Conservation (phyloP, 208 protist genomes). For the Tritrichomonas musculus region DNA sequence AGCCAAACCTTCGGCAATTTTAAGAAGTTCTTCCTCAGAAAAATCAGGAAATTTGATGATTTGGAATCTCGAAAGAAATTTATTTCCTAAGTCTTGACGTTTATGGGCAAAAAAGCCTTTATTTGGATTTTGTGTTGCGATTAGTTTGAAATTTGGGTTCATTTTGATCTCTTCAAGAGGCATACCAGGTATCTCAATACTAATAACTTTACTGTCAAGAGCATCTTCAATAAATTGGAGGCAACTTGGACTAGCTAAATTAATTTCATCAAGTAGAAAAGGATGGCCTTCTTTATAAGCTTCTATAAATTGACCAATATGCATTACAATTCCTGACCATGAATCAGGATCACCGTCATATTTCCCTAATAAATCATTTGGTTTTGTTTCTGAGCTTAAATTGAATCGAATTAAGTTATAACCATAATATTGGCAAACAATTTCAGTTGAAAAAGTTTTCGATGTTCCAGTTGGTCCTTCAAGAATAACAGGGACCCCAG, state of each 20-base stretch:
- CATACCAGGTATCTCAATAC: not conserved
- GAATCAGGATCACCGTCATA: not conserved
- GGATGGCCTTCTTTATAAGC: not conserved
- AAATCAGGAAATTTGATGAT: not conserved
- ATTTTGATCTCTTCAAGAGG: not conserved
- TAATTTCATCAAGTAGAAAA: constrained; percentile 31
- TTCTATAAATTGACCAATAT: not conserved
- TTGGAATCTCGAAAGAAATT: not conserved
- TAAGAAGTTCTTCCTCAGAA: not conserved
- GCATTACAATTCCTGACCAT: not conserved
- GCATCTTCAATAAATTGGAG: constrained; percentile 28
- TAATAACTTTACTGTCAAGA: not conserved
- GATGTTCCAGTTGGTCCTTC: not conserved
- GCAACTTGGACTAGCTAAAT: not conserved
- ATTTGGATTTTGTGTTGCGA: constrained; percentile 27
- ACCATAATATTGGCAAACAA: not conserved
- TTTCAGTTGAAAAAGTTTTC: not conserved
- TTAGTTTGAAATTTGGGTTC: not conserved
- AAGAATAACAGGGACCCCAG: not conserved
- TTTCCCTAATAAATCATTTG: not conserved
- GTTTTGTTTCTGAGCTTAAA: not conserved
- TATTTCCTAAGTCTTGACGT: not conserved
- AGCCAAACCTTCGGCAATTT: not conserved
- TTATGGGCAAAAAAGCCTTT: not conserved
- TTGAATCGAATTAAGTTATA: constrained; percentile 33